These are phyloP conservation scores for Penicillium antarcticum DNA, from an alignment of 495 filamentous ascomycete species.

Conservation along the genomic window DNA sequence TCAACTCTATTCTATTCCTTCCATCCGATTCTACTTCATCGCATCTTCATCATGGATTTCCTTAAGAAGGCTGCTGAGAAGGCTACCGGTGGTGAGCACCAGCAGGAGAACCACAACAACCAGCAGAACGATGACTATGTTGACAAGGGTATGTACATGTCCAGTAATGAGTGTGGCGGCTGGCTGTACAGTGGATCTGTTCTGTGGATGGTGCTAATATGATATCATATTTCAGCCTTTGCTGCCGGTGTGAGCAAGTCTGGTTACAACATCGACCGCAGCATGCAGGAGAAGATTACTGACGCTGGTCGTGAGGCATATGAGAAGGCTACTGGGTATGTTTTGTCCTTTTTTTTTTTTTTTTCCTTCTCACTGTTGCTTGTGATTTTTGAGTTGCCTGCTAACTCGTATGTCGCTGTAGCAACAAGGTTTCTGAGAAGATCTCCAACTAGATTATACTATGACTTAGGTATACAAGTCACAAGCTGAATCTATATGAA, in stretches of 20 bases:
- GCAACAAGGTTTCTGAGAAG: slow-evolving; percentile 1
- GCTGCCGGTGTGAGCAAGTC: slow-evolving; percentile 1
- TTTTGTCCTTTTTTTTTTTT: not conserved
- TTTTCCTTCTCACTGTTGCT: too few relatives aligned
- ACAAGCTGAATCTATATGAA: not conserved
- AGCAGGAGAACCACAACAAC: not conserved
- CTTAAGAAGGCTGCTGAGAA: slow-evolving; percentile 2
- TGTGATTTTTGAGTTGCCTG: not conserved
- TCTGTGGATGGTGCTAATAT: too few relatives aligned
- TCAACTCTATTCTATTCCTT: too few relatives aligned
- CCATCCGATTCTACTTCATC: too few relatives aligned
- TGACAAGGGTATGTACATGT: slow-evolving; percentile 3
- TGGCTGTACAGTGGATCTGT: too few relatives aligned
- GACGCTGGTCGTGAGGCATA: slow-evolving; percentile 3
- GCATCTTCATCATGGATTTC: slow-evolving; percentile 5
- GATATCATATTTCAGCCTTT: not conserved
- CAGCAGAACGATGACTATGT: slow-evolving; percentile 3
- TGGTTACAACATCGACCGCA: slow-evolving; percentile 5
- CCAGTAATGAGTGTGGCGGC: too few relatives aligned
- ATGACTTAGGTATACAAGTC: not conserved
- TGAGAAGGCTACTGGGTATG: slow-evolving; percentile 8
- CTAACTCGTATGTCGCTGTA: not conserved
- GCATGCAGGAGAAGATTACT: slow-evolving; percentile 5
- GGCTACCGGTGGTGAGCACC: not conserved
- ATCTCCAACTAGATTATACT: not conserved